Evolutionary conservation across 164 flowering plant genomes (phyloP).

Genomic region (Macadamia tetraphylla): DNA sequence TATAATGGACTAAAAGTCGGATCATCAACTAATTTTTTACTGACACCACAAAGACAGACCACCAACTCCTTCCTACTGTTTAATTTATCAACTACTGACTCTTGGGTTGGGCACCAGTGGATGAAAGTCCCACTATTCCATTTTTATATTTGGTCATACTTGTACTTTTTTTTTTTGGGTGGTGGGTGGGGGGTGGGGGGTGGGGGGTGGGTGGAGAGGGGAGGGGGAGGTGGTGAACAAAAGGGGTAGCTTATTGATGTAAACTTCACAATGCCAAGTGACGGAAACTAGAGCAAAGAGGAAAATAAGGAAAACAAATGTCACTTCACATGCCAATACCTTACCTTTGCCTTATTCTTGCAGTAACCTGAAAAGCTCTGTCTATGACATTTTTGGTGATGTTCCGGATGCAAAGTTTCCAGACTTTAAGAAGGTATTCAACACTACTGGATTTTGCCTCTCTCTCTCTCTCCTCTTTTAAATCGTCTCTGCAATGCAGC

Average conservation of each 20-base stretch:
- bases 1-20: background rate
- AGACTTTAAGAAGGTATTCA: slow-evolving; percentile 65
- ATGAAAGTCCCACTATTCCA: no score
- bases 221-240: no score
- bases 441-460: background rate
- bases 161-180: no score
- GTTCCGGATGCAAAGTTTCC: slow-evolving; percentile 58
- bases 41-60: background rate
- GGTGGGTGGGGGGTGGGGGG: no score
- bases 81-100: background rate
- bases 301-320: no score
- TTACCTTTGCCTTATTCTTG: slow-evolving; percentile 7
- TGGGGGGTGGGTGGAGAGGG: no score
- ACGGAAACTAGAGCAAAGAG: no score
- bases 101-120: background rate
- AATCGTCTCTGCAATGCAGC: background rate
- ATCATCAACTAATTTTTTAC: background rate
- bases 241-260: no score
- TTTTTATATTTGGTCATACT: no score
- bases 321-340: background rate
- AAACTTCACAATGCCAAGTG: no score
- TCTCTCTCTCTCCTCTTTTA: background rate
- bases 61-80: background rate
- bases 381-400: slow-evolving; percentile 76
- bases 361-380: slow-evolving; percentile 74